Conservation (phyloP, 495 filamentous ascomycete genomes). For the Neurospora pannonica region DNA sequence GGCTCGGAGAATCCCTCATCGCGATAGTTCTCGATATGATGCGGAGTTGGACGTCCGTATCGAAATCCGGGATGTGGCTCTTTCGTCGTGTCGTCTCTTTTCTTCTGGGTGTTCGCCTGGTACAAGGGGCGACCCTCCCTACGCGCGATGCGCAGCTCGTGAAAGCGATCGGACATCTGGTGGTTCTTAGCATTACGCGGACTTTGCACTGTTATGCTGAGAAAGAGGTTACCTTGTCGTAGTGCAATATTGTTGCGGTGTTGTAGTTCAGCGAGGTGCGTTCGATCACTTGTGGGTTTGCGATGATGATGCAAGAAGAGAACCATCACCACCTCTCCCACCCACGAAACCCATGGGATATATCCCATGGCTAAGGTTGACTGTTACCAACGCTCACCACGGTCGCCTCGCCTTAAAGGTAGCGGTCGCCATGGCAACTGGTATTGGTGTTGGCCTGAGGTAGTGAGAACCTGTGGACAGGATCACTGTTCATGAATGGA, state of each 20-base stretch:
- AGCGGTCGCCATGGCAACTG: not conserved
- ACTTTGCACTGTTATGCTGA: not conserved
- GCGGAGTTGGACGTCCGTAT: not conserved
- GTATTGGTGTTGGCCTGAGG: not conserved
- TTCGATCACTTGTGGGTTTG: not conserved
- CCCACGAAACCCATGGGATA: not conserved
- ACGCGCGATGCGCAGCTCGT: not conserved
- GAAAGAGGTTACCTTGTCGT: not conserved
- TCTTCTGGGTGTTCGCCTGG: not conserved
- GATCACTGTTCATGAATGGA: not conserved
- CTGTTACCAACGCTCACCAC: not conserved
- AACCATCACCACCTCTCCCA: not conserved
- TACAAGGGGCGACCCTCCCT: not conserved
- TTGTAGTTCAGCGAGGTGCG: not conserved
- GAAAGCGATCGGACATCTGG: not conserved
- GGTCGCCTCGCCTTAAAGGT: not conserved
- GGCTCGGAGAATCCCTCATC: rapidly evolving
- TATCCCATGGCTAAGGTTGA: not conserved
- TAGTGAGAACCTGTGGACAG: not conserved
- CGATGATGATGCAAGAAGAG: not conserved
- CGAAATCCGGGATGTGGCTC: not conserved
- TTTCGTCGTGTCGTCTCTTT: not conserved
- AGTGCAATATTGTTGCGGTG: not conserved
- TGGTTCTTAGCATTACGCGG: not conserved
- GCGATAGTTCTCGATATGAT: not conserved